These are phyloP conservation scores for Omphalotus olearius DNA, from an alignment of 1,284 basidiomycete genomes.

Conservation along the genomic window DNA sequence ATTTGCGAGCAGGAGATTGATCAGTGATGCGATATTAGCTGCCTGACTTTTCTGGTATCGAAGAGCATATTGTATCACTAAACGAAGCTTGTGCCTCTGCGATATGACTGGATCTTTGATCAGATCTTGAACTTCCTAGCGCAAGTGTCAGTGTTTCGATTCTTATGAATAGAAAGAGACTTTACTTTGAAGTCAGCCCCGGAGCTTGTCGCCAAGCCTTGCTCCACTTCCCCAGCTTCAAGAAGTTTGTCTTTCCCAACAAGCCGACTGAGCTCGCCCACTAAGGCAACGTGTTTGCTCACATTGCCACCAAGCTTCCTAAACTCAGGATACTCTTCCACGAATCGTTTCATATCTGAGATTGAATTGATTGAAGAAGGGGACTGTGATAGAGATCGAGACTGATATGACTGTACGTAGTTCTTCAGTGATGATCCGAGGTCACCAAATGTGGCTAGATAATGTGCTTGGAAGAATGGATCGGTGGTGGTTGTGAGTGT, in stretches of 20 bases:
- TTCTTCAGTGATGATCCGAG: slow-evolving; percentile 90
- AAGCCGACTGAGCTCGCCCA: slow-evolving; percentile 91
- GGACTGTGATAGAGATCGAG: slow-evolving; percentile 74
- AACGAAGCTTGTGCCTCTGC: slow-evolving; percentile 80
- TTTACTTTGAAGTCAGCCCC: slow-evolving; percentile 82
- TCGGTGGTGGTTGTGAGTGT: slow-evolving; percentile 92
- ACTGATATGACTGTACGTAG: slow-evolving; percentile 94
- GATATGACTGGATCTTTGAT: slow-evolving; percentile 68
- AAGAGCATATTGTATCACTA: slow-evolving; percentile 93
- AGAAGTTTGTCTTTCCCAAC: slow-evolving; percentile 85
- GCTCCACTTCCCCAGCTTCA: slow-evolving; percentile 93
- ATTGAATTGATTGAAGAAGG: slow-evolving; percentile 92
- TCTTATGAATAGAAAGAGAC: background rate
- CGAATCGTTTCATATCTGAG: slow-evolving; percentile 95
- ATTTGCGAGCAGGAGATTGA: slow-evolving; percentile 78
- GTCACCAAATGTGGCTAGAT: slow-evolving; percentile 95
- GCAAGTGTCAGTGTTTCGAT: background rate
- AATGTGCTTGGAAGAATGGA: slow-evolving; percentile 90
- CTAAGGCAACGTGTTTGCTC: slow-evolving; percentile 95
- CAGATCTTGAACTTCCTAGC: slow-evolving; percentile 58
- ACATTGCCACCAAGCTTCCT: slow-evolving; percentile 96
- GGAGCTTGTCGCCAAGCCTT: slow-evolving; percentile 90
- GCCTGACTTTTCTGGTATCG: slow-evolving; percentile 93
- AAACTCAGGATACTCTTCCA: slow-evolving; percentile 99
- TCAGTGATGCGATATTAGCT: slow-evolving; percentile 79